Conservation (phyloP, 148 eudicot genomes). For the Chenopodium berlandieri region DNA sequence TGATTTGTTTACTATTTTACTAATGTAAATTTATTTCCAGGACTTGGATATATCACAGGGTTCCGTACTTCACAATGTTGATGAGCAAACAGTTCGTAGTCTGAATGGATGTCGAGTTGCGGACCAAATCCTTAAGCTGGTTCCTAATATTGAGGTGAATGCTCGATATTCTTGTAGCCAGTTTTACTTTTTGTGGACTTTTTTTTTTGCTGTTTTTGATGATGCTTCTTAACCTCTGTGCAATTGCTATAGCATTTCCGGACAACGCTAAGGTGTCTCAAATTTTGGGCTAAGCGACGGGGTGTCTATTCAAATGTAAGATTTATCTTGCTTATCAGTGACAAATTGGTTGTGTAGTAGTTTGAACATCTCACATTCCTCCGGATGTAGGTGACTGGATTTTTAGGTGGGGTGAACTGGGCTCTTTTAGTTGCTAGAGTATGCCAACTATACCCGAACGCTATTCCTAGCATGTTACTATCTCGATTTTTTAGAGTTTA, state of each 20-base stretch:
- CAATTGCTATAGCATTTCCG: conserved; percentile 57
- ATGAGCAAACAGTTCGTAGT: conserved; percentile 86
- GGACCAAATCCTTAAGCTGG: conserved; percentile 88
- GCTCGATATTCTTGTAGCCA: not conserved
- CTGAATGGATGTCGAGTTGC: conserved; percentile 93
- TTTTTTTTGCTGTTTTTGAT: not conserved
- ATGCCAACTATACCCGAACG: conserved; percentile 91
- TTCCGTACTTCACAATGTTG: conserved; percentile 69
- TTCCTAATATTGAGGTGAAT: conserved; percentile 77
- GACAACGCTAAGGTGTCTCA: conserved; percentile 77
- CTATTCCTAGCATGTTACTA: conserved; percentile 86
- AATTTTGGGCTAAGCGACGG: conserved; percentile 89
- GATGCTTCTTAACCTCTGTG: conserved; percentile 11
- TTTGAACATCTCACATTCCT: not conserved
- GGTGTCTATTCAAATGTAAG: conserved; percentile 94
- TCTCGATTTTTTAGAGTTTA: conserved; percentile 88
- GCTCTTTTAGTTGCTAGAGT: conserved; percentile 91
- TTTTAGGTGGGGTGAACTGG: conserved; percentile 99
- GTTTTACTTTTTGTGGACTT: not conserved
- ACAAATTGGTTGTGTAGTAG: not conserved
- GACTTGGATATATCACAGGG: conserved; percentile 76
- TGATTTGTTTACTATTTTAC: not conserved
- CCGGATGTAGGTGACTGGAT: conserved; percentile 70
- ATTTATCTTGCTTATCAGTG: not conserved
- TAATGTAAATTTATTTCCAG: conserved; percentile 38